Evolutionary conservation across 2,329 filamentous ascomycete species (phyloP), one percentile per base, ranked within the genome.

Genomic region (Allantophomopsis lycopodina): DNA sequence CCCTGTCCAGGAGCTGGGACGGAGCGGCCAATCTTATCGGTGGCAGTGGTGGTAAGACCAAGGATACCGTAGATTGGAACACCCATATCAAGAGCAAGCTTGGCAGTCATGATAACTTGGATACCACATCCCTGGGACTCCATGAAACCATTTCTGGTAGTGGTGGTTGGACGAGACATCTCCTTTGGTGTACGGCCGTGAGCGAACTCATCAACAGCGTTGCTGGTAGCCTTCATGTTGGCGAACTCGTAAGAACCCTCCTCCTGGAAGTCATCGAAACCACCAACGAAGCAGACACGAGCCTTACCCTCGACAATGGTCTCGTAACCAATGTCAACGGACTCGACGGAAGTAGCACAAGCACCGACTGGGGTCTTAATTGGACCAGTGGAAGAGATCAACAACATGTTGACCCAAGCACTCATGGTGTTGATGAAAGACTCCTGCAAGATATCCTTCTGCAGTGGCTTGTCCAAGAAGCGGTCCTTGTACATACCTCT

Each of bases 391-490:
- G 91, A 96, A 4, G 91, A 98, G 47, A 98, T 69, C 47, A 98
- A 70, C 64, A 98, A 69, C 91, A 98, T 98, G 71, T 98, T 98
- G 42, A 98, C 88, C 91, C 91, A 98, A 13, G 91, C 91, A 51
- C 85, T 82, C 89, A 98, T 98, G 41, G 91, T 98, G 72, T 98
- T 98, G 74, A 98, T 96, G 71, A 98, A 98, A 11, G 91, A 96
- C 65, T 98, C 91, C 59, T 98, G 93, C 12, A 98, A 74, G 58
- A 98, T 95, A 57, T 98, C 91, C 65, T 96, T 98, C 65, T 98
- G 93, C 37, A 98, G 76, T 41, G 89, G 91, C 68, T 88, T 91
- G 66, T 98, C 91, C 46, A 96, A 73, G 76, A 81, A 96, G 44
- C 91, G 83, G 61, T 95, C 89, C 63, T 89, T 91, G 72, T 96